Evolutionary conservation across 1,284 basidiomycete species (phyloP).

Genomic region (Neonothopanus nambi): DNA sequence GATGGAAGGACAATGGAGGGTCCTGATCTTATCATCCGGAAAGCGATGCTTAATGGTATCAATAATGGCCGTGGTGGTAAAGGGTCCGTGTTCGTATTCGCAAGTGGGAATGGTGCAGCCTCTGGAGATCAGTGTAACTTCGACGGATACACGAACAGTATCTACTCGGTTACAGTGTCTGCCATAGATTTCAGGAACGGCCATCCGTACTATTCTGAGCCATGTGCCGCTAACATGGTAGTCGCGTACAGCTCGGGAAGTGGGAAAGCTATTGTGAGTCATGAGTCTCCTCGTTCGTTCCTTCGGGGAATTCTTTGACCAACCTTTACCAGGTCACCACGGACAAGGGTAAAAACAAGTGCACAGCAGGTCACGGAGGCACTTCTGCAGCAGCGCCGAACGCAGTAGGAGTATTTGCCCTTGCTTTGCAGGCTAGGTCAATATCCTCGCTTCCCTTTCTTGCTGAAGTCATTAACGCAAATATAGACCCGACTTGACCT

Average conservation of each 20-base stretch:
- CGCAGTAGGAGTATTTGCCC: constrained; percentile 87
- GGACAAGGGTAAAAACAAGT: constrained; percentile 86
- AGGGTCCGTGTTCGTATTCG: constrained; percentile 96
- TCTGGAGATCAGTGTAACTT: constrained; percentile 98
- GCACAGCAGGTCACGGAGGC: constrained; percentile 87
- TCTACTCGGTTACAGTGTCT: constrained; percentile 94
- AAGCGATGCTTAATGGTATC: constrained; percentile 93
- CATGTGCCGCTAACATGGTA: constrained; percentile 95
- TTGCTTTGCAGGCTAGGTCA: constrained; percentile 83
- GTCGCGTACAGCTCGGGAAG: constrained; percentile 97
- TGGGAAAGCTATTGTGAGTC: constrained; percentile 85
- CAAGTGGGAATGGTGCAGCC: constrained; percentile 94
- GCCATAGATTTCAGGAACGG: constrained; percentile 90
- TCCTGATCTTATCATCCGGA: constrained; percentile 89
- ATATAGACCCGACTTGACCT: constrained; percentile 85
- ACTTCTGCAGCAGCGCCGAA: constrained; percentile 98
- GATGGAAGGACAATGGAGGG: constrained; percentile 96
- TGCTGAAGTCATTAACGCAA: constrained; percentile 7
- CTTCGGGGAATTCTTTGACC: background rate
- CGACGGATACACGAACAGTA: constrained; percentile 98
- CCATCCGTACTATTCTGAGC: constrained; percentile 96
- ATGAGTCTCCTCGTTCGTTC: background rate
- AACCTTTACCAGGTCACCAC: constrained; percentile 77
- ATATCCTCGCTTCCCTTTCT: constrained; percentile 26
- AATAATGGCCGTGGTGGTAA: constrained; percentile 90